Evolutionary conservation across 192 early-diverging fungal species (phyloP), one percentile per base, ranked within the genome.

Genomic region (Backusella parvicylindrica): DNA sequence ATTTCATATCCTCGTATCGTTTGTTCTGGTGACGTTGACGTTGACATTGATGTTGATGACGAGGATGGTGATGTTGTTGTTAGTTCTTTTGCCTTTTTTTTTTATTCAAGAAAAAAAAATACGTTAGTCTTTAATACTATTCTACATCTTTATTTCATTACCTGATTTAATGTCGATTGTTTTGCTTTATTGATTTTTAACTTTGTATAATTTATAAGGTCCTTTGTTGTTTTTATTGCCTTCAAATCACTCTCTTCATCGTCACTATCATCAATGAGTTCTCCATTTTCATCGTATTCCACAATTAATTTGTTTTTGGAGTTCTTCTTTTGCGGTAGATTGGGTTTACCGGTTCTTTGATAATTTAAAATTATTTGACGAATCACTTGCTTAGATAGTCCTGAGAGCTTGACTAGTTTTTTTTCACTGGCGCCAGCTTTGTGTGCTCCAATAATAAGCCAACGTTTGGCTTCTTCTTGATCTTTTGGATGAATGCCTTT

Each of bases 301-400:
- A 81, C 72, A 11, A 81, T 18, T 6, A 68, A 56, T 60, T 77
- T 81, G n/a, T 63, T 35, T 47, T 80, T 75, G 2, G 47, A 70
- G 28, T 71, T 33, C 38, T 38, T 13, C 21, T 41, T 72, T 28
- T 64, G 73, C 11, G 79, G 75, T 38, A 76, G 8, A 16, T 32
- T 70, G 16, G 79, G 79, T 16, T 43, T 64, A 18, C 79, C 79
- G 3, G 79, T 81, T 23, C 68, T 66, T 53, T 76, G 53, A 41
- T 74, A 81, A 47, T 81, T 81, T 40, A 76, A 64, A 21, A 81
- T 35, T n/a, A 81, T 81, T 60, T 76, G 70, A 21, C 79, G 75
- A 37, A 81, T 75, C n/a, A 75, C 75, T 2, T 50, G 70, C 40
- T 35, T 73, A 12, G 79, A 76, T 12, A 81, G 67, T 28, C 71